Evolutionary conservation across 495 filamentous ascomycete genomes (phyloP), one percentile per base, ranked within the genome.

Genomic region (Trichoderma reesei): DNA sequence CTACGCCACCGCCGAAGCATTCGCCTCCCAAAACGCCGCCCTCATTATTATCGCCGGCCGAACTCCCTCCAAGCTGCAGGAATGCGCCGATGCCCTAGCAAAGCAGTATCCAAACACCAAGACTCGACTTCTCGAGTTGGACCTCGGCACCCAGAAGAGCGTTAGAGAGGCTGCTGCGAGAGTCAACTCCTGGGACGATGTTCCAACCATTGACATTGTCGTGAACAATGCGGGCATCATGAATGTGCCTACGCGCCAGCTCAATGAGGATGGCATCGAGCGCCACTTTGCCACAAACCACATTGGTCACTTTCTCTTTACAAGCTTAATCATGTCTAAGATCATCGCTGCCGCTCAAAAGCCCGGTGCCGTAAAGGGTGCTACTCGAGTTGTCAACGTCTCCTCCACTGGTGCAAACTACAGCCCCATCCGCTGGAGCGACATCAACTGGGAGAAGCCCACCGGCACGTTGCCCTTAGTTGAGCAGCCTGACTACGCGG

Each of bases 251-350:
- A 72, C 74, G 0, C 72, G 72, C 0, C 69, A 74, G 8, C 51
- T 56, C 51, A 90, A 86, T 10, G 70, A 77, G 13, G 85, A 90
- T 26, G 86, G 87, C 18, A 86, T 85, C 68, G 87, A 91, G 69
- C 78, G 84, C 41, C 85, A 89, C 63, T 85, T 90, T 65, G 86
- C 83, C 16, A 85, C 83, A 6, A 92, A 91, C 69, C 83, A 91
- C 71, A 70, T 91, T 63, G 85, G 83, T 3, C 87, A 89, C 67
- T 84, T 83, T 51, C 78, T 90, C 8, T 76, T 92, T 36, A 85
- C 84, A 26, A 80, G 82, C 54, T 74, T 87, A 5, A 75, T 92
- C 5, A 75, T 90, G 7, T 81, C 85, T 0, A 78, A 75, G 1
- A 71, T 91, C 16, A 73, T 77, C 33, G 69, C 74, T 34, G 86